Percentiles rank a stretch among this genome's conserved stretches.
These are phyloP conservation scores for Epichloe baconii DNA, from an alignment of 2,329 filamentous ascomycete genomes.

Conservation along the genomic window DNA sequence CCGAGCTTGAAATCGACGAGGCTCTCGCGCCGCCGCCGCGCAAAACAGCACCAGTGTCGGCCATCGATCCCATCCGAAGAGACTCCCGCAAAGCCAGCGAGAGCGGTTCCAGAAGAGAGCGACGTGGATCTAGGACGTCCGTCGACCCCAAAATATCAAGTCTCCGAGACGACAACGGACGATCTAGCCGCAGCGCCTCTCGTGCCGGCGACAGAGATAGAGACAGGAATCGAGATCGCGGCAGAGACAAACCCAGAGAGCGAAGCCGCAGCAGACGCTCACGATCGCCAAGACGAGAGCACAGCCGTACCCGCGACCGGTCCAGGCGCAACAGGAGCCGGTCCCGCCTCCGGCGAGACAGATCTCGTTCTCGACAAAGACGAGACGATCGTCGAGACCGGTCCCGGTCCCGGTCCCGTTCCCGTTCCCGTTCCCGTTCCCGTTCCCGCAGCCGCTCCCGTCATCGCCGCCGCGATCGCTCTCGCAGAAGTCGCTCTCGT, in stretches of 20 bases:
- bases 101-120: constrained; percentile 18
- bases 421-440: neutral
- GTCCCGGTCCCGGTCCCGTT: neutral
- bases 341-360: constrained; percentile 23
- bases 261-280: constrained; percentile 23
- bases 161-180: constrained; percentile 16
- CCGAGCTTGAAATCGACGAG: constrained; percentile 43
- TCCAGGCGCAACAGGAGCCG: constrained; percentile 25
- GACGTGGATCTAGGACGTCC: constrained; percentile 18
- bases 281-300: constrained; percentile 24
- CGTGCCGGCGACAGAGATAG: constrained; percentile 8
- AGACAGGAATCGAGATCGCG: neutral
- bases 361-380: constrained; percentile 26
- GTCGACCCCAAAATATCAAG: constrained; percentile 15
- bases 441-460: constrained; percentile 19
- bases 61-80: constrained; percentile 41
- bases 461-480: constrained; percentile 16
- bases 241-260: constrained; percentile 14
- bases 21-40: constrained; percentile 42
- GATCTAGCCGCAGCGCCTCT: constrained; percentile 21
- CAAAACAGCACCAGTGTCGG: constrained; percentile 39
- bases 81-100: constrained; percentile 28
- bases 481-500: constrained; percentile 22
- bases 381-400: constrained; percentile 19
- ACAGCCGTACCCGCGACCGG: constrained; percentile 19